These are phyloP conservation scores for Eucalyptus pauciflora DNA, from an alignment of 345 rosid genomes.

Conservation along the genomic window DNA sequence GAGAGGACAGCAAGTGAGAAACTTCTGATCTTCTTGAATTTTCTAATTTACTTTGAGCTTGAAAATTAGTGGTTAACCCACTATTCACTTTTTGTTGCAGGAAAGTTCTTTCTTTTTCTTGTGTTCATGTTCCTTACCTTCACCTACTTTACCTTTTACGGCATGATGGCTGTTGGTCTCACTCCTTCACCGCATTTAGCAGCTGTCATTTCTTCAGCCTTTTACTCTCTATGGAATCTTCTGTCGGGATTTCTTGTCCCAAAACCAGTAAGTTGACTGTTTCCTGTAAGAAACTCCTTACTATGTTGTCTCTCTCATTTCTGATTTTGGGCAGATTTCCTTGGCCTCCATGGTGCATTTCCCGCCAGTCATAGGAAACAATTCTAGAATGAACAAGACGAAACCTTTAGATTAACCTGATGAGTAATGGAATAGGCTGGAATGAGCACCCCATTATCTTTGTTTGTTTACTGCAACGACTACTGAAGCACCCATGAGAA, in stretches of 20 bases:
- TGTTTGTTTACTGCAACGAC: not conserved
- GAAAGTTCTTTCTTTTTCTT: constrained; percentile 57
- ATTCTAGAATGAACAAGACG: not conserved
- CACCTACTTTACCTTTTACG: constrained; percentile 83
- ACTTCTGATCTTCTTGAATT: not conserved
- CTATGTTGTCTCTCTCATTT: not conserved
- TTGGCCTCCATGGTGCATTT: not conserved
- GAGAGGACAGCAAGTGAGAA: constrained; percentile 66
- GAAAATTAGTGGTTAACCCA: not conserved
- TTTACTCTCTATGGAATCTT: constrained; percentile 90
- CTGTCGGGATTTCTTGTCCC: constrained; percentile 81
- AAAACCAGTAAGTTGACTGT: constrained; percentile 42
- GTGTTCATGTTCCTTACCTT: constrained; percentile 88
- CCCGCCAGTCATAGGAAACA: not conserved
- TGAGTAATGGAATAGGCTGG: not conserved
- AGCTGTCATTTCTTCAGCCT: constrained; percentile 77
- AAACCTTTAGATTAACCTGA: not conserved
- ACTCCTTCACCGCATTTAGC: constrained; percentile 73
- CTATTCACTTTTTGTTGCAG: constrained; percentile 19
- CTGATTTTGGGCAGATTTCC: not conserved
- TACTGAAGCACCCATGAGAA: not conserved
- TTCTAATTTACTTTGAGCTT: not conserved
- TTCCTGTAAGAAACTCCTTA: not conserved
- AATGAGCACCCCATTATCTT: not conserved
- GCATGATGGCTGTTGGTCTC: constrained; percentile 94